These are phyloP conservation scores for Chlamydomonas sp. DNA, from an alignment of 139 green algal species.

Conservation along the genomic window DNA sequence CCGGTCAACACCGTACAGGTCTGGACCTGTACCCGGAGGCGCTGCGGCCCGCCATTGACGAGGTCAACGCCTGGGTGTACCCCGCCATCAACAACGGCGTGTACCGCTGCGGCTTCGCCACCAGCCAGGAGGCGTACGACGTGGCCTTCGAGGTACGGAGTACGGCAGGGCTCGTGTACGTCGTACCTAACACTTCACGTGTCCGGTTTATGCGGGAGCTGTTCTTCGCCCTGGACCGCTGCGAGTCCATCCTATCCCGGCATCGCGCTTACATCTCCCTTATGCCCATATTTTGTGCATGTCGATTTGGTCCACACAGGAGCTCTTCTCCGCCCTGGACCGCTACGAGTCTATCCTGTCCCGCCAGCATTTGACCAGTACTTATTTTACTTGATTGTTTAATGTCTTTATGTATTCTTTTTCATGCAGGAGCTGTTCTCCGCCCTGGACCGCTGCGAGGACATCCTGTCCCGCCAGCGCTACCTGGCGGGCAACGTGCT, in stretches of 20 bases:
- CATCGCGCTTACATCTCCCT: too few relatives aligned
- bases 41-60: slow-evolving; percentile 78
- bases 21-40: slow-evolving; percentile 87
- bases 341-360: slow-evolving; percentile 83
- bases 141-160: slow-evolving; percentile 58
- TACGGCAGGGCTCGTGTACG: too few relatives aligned
- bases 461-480: slow-evolving; percentile 79
- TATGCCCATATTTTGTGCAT: too few relatives aligned
- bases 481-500: slow-evolving; percentile 87
- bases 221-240: too few relatives aligned
- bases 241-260: too few relatives aligned
- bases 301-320: slow-evolving; percentile 14
- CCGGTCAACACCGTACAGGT: neutral
- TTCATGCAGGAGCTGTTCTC: slow-evolving; percentile 75
- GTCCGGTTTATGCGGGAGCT: too few relatives aligned
- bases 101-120: slow-evolving; percentile 95
- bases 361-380: slow-evolving; percentile 44
- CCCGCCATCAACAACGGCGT: slow-evolving; percentile 97
- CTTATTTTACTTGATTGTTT: too few relatives aligned
- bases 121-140: slow-evolving; percentile 90
- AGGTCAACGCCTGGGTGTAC: slow-evolving; percentile 91
- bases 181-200: too few relatives aligned
- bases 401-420: neutral
- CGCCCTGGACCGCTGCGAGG: slow-evolving; percentile 81
- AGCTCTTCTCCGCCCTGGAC: slow-evolving; percentile 89